Evolutionary conservation across 2,329 filamentous ascomycete species (phyloP), one percentile per base, ranked within the genome.

Genomic region (Epichloe amarillans): DNA sequence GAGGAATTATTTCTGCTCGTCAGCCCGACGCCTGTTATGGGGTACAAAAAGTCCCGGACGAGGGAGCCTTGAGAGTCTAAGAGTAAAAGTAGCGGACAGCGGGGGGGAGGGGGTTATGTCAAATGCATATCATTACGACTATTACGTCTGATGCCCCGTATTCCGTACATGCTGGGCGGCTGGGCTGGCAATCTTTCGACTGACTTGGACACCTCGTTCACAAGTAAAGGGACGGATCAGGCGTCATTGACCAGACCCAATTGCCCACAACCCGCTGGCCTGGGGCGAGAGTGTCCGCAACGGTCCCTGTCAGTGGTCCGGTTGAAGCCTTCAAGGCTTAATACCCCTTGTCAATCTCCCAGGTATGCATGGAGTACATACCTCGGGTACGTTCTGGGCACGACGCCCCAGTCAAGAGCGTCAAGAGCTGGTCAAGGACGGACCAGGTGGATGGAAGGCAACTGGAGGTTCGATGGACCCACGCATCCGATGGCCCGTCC

Each of bases 231-330:
- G 40, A 49, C 40, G 47, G 33, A 38, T 17, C 17, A 49, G 33
- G 39, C 46, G 38, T 33, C 23, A 37, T 19, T 48, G 45, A 35
- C 41, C 46, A 35, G 46, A 41, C 46, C 46, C 38, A 48, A 26
- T 15, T 14, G n/a, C 19, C n/a, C 39, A 46, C 33, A 19, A 48
- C 36, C 45, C 38, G 46, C 10, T 23, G 15, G 37, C 17, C 49
- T 47, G 26, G 30, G 43, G 45, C 39, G 33, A 39, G 33, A 21
- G 10, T 5, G 41, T 40, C 33, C 15, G 50, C 37, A 39, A 23
- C 30, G 19, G 35, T 36, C 46, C 46, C 37, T 49, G 50, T 48
- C 19, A 52, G 42, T 43, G 47, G 50, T 39, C 46, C 42, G 50
- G 46, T 33, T 49, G 41, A 49, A 43, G 46, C 50, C 26, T 45